Evolutionary conservation across 2,329 filamentous ascomycete species (phyloP).

Genomic region (Ceratocystis smalleyi): DNA sequence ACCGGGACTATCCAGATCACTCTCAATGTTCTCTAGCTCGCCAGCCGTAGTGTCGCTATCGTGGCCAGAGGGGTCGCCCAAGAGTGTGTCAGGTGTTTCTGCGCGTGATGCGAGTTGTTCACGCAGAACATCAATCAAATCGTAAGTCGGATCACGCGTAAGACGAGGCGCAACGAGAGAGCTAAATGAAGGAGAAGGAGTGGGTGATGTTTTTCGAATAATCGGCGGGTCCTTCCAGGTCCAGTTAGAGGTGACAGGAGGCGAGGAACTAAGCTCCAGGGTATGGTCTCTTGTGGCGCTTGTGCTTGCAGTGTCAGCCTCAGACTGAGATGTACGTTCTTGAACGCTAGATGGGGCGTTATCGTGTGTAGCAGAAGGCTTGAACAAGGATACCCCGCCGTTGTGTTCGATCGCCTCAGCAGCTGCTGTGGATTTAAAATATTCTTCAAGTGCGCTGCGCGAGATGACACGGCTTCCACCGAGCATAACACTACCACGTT

Average conservation of each 20-base stretch:
- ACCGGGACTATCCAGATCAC: neutral
- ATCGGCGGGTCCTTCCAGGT: conserved; percentile 8
- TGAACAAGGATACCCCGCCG: neutral
- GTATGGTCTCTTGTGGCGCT: neutral
- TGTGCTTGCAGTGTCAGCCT: neutral
- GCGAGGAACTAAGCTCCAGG: neutral
- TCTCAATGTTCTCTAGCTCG: neutral
- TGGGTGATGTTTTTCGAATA: conserved; percentile 13
- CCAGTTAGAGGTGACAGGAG: neutral
- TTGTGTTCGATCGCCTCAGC: neutral
- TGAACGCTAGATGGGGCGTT: neutral
- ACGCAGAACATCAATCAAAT: conserved; percentile 9
- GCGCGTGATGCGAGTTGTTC: conserved; percentile 1
- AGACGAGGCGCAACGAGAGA: conserved; percentile 8
- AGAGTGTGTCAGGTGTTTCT: neutral
- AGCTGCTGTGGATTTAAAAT: conserved; percentile 2
- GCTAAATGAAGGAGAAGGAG: conserved; percentile 13
- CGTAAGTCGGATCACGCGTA: conserved; percentile 10
- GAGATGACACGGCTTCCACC: conserved; percentile 14
- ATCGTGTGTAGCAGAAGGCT: neutral
- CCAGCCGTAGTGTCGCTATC: neutral
- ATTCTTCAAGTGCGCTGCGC: conserved; percentile 12
- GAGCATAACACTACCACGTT: conserved; percentile 44
- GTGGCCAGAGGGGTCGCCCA: neutral
- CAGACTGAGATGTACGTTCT: too few species aligned